Base-by-base conservation (phyloP, 2,329 filamentous ascomycete species). In the Microcyclospora pomicola region DNA sequence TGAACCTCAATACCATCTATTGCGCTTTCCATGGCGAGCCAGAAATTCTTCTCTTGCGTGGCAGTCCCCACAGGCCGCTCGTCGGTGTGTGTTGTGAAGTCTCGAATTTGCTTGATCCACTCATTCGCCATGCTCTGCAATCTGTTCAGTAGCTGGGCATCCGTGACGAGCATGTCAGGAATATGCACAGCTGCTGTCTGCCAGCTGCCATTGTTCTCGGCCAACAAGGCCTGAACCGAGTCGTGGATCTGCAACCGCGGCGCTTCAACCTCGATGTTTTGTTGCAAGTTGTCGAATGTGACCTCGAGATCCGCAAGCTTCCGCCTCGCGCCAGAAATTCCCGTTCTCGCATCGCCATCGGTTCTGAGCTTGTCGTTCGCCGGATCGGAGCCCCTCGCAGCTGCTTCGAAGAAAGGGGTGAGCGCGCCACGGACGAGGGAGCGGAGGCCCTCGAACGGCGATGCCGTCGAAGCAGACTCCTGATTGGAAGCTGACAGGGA, bases 31-130 rank as follows among this genome's bases (percentile, higher is more conserved):
- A 98, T 94, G 2, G 86, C 92, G 36, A 98, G 62, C 91, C 91
- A 99, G 56, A 98, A 98, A 60, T 95, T 95, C 60, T 98, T 94
- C 61, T 99, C 91, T 59, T 96, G 91, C 40, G 84, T 88, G 27
- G 91, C 91, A 15, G 86, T 93, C 27, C 77, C 71, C 47, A 73
- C 70, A 59, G 79, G 57, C 1, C 84, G 77, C 51, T 98, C 91
- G 53, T 86, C 78, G 31, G 85, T 84, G 68, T 94, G 82, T 63
- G 92, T 92, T 30, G 91, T 98, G 50, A 95, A 92, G 34, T 81
- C 80, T 59, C 95, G 88, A 47, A 99, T 98, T 9, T 88, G 93
- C 65, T 93, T 93, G 65, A 98, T 98, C 91, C 91, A 99, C 45
- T 80, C 80, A 59, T 96, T 98, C 43, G 96, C 91, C 35, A 80